These are phyloP conservation scores for Candida koratica DNA, from an alignment of 805 yeast genomes.

Conservation along the genomic window DNA sequence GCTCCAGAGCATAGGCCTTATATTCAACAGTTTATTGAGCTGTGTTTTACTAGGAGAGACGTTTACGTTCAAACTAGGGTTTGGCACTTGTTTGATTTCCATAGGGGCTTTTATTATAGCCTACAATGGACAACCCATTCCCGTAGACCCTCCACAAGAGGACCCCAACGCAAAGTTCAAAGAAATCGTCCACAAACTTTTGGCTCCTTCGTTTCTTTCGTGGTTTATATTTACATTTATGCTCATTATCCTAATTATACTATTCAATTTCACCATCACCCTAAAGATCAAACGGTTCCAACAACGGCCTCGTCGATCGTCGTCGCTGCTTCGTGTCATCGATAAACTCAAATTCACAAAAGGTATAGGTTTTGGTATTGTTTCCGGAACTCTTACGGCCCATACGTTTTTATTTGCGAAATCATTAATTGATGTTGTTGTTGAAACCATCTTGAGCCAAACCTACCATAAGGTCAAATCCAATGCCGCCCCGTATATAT, in stretches of 20 bases:
- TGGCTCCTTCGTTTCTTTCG: conserved; percentile 44
- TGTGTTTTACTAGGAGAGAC: conserved; percentile 65
- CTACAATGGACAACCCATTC: conserved; percentile 53
- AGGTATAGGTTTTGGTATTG: conserved; percentile 63
- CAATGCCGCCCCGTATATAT: conserved; percentile 33
- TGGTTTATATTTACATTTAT: conserved; percentile 51
- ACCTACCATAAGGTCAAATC: conserved; percentile 19
- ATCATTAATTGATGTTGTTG: conserved; percentile 66
- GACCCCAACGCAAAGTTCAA: conserved; percentile 30
- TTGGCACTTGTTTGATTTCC: conserved; percentile 66
- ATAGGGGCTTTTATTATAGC: conserved; percentile 78
- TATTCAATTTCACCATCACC: conserved; percentile 19
- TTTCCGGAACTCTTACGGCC: conserved; percentile 77
- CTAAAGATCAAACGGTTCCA: conserved; percentile 9
- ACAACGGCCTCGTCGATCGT: conserved; percentile 11
- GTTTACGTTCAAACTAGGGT: conserved; percentile 52
- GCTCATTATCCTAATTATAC: conserved; percentile 22
- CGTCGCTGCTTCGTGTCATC: conserved; percentile 11
- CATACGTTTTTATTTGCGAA: conserved; percentile 85
- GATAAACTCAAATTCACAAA: conserved; percentile 33
- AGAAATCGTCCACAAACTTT: conserved; percentile 34
- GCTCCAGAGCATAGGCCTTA: conserved; percentile 81
- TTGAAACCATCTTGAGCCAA: conserved; percentile 39
- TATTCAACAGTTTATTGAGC: conserved; percentile 70
- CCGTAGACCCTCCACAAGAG: conserved; percentile 20